Evolutionary conservation across 2,329 filamentous ascomycete species (phyloP).

Genomic region (Xylariaceae sp.): DNA sequence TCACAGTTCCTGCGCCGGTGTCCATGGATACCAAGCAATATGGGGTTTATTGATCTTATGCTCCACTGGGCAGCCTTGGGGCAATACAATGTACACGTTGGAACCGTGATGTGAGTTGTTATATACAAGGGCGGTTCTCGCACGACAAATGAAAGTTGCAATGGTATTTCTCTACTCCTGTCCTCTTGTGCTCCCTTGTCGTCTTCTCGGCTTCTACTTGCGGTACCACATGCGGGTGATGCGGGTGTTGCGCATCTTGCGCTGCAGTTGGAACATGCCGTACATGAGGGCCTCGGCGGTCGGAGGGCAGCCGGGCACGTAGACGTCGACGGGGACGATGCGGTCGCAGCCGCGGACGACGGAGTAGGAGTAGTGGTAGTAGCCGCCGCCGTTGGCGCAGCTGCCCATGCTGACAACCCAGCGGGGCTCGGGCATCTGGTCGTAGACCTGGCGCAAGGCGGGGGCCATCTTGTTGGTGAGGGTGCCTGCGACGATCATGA

Average conservation of each 20-base stretch:
- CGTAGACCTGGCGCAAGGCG: slow-evolving; percentile 84
- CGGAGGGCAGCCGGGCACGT: slow-evolving; percentile 71
- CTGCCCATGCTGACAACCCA: slow-evolving; percentile 85
- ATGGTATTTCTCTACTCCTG: too few species aligned
- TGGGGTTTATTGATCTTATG: too few species aligned
- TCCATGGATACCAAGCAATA: too few species aligned
- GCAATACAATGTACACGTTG: too few species aligned
- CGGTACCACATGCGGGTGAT: slow-evolving; percentile 59
- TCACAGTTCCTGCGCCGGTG: too few species aligned
- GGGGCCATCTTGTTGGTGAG: slow-evolving; percentile 97
- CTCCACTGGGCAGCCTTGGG: too few species aligned
- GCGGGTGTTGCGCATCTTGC: slow-evolving; percentile 66
- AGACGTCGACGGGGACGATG: slow-evolving; percentile 76
- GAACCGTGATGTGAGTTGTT: too few species aligned
- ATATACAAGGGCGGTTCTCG: too few species aligned
- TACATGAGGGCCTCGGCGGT: slow-evolving; percentile 63
- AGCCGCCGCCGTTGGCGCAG: slow-evolving; percentile 80
- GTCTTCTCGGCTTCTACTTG: slow-evolving; percentile 36
- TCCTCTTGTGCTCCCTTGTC: too few species aligned
- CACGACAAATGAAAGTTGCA: too few species aligned
- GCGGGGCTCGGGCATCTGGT: slow-evolving; percentile 90
- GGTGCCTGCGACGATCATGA: slow-evolving; percentile 92
- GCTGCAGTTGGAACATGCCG: slow-evolving; percentile 72
- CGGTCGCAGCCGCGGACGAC: slow-evolving; percentile 74
- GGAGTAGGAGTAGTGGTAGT: slow-evolving; percentile 83